These are phyloP conservation scores for Persicaria tinctoria DNA, from an alignment of 148 eudicot genomes.

Conservation along the genomic window DNA sequence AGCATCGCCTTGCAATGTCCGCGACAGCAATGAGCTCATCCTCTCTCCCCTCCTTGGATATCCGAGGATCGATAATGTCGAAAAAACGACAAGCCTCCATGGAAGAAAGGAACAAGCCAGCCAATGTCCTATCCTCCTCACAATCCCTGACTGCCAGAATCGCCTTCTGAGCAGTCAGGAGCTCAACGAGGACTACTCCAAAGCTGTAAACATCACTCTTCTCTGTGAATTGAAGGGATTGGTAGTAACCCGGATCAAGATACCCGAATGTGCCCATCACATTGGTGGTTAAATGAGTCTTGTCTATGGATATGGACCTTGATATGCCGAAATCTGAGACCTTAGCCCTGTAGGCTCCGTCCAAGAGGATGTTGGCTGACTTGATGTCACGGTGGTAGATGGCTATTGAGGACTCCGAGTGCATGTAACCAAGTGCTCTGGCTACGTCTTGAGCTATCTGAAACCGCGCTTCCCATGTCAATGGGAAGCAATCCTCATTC, in stretches of 20 bases:
- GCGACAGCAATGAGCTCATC: background rate
- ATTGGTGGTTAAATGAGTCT: background rate
- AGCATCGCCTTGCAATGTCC: background rate
- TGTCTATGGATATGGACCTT: background rate
- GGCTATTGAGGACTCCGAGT: background rate
- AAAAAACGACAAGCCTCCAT: background rate
- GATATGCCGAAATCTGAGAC: background rate
- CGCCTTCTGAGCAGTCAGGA: background rate
- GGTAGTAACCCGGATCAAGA: background rate
- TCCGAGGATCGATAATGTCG: background rate
- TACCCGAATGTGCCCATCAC: background rate
- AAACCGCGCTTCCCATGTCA: background rate
- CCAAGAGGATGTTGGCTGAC: background rate
- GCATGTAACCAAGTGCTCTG: background rate
- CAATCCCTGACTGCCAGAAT: background rate
- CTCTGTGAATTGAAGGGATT: background rate
- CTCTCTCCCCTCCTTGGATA: background rate
- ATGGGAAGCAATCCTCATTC: background rate
- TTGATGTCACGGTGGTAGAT: background rate
- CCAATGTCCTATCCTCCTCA: background rate
- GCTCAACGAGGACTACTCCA: background rate
- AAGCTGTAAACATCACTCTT: background rate
- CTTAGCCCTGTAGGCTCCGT: background rate
- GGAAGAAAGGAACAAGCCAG: background rate
- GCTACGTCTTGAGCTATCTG: background rate